Base-by-base conservation (phyloP, 768 basidiomycete genomes). In the Strobilomyces dryophilus region DNA sequence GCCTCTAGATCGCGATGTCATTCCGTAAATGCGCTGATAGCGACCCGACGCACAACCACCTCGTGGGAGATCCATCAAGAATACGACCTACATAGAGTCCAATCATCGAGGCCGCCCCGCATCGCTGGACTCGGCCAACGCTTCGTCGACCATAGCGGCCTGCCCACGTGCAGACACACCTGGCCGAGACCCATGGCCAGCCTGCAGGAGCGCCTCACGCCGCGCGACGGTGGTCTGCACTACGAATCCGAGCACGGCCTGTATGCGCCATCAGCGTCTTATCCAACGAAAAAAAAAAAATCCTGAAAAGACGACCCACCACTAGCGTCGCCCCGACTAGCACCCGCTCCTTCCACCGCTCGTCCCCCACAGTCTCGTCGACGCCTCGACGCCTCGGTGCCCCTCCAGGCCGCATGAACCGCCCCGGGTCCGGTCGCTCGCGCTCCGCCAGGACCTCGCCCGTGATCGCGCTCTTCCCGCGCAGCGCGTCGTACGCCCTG, bases 311-410 rank as follows among this genome's bases (percentile, higher is more conserved):
- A 44, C 51, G 29, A 59, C 60, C 54, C 59, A 87, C 87, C 32
- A 79, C 59, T 21, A 82, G 47, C 4, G 83, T 73, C 8, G 78
- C 78, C n/a, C 75, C 75, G 8, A 87, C 43, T 46, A 89, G 79
- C 14, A 83, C 54, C 36, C 76, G 68, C 61, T 88, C 87, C 64
- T 85, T 87, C 82, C 82, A 84, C 29, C 78, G 73, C 44, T 89
- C 87, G 57, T 87, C 83, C 17, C 68, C 57, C 32, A 49, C 29
- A 8, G 61, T 53, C 44, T 78, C 74, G 35, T 78, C 80, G 3
- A 77, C 70, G 61, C 82, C 75, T 24, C 81, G 70, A 63, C 76
- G 71, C 42, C 66, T 60, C 53, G 59, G 43, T 26, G 71, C 59
- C 54, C 63, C 66, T 54, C 63, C 66, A 60, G 71, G 70, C 53